Evolutionary conservation across 331 rosid species (phyloP).

Genomic region (Cydonia oblonga): DNA sequence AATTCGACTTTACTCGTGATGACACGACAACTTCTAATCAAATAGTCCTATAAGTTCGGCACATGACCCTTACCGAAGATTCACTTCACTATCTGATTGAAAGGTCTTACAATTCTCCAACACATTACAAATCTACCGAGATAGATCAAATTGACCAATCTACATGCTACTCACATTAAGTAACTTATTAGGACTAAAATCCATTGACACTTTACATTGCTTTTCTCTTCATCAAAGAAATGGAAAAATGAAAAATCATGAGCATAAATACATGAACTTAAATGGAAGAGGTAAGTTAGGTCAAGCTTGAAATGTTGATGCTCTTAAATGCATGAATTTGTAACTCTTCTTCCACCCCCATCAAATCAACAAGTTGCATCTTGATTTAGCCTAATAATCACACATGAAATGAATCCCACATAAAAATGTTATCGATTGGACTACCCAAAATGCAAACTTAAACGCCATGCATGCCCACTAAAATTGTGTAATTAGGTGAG

Average conservation of each 20-base stretch:
- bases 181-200: neutral
- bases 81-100: neutral
- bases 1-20: neutral
- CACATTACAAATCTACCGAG: too few relatives aligned
- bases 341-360: neutral
- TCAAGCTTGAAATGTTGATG: neutral
- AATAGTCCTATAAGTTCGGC: rapidly evolving
- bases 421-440: neutral
- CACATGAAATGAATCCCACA: neutral
- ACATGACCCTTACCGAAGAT: neutral
- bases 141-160: neutral
- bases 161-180: neutral
- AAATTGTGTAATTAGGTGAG: neutral
- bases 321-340: neutral
- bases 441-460: neutral
- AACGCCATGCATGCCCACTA: too few relatives aligned
- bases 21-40: neutral
- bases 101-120: neutral
- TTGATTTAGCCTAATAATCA: too few relatives aligned
- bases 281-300: constrained; percentile 18
- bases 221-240: neutral
- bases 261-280: neutral
- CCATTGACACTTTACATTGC: neutral
- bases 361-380: neutral
- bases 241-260: neutral